Evolutionary conservation across 768 basidiomycete genomes (phyloP), one percentile per base, ranked within the genome.

Genomic region (Boletellus ananas): DNA sequence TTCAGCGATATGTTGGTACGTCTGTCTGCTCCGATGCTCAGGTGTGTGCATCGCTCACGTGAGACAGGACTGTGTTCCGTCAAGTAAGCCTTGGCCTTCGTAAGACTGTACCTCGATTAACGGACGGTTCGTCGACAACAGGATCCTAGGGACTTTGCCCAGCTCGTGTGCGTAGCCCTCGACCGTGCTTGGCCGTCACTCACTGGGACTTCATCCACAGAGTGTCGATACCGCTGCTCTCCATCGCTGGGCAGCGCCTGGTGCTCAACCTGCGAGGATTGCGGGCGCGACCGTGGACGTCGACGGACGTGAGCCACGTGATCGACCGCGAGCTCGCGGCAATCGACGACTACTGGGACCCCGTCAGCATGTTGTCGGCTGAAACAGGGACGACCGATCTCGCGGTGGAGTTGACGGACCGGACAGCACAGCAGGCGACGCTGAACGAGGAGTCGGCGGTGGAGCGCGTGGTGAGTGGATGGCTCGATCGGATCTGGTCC

Each of bases 221-320:
- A n/a, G 17, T 59, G 31, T 51, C 58, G 12, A 16, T 55, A 7
- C 58, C 58, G 3, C 17, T 61, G 2, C 38, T 57, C 36, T 52
- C 57, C 2, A 29, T 59, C 31, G 46, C 49, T 7, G 59, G 59
- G 3, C 59, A 61, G 17, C 50, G 59, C 10, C 50, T 60, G 34
- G 51, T 61, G 17, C 50, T 61, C 34, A 61, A 61, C 40, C 47
- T 61, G 2, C 58, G 58, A 3, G 36, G 49, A 2, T 31, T 58
- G 13, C 47, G 31, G 10, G 29, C 31, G 16, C 43, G 17, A 20
- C 40, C 43, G 9, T 47, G 36, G 36, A 55, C 56, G 31, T 20
- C 38, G 11, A 41, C 49, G 12, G 25, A 48, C 13, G 43, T 57
- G 43, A 51, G 53, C 16, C 35, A 44, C 14, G 36, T 55, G 31